A percentile compares a stretch with the other conserved stretches of the same genome.
Evolutionary conservation across 305 asterid species (phyloP).

Genomic region (Plantago lanceolata): DNA sequence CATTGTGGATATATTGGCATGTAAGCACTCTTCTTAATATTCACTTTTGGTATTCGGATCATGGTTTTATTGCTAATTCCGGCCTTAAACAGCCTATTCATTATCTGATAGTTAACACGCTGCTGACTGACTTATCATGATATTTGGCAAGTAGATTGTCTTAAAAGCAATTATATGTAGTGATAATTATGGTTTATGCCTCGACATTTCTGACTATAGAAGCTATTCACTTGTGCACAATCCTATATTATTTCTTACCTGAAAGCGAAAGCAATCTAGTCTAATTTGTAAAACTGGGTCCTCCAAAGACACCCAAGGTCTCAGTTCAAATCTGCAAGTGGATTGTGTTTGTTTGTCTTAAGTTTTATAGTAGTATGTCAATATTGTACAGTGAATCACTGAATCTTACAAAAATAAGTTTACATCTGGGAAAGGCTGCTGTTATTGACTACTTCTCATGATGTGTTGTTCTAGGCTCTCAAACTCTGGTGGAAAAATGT

Average conservation of each 20-base stretch:
- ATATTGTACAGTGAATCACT: not conserved
- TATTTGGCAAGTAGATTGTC: too few relatives aligned
- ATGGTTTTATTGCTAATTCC: not conserved
- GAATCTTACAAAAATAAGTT: too few relatives aligned
- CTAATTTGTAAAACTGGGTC: too few relatives aligned
- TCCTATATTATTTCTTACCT: not conserved
- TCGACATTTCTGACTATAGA: not conserved
- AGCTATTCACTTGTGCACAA: not conserved
- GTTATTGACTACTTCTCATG: slow-evolving; percentile 8
- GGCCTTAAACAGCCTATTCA: too few relatives aligned
- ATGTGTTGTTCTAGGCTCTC: slow-evolving; percentile 49
- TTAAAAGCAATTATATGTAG: too few relatives aligned
- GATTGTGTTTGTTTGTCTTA: too few relatives aligned
- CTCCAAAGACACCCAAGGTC: too few relatives aligned
- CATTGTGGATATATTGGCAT: slow-evolving; percentile 92
- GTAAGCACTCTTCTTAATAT: slow-evolving; percentile 36
- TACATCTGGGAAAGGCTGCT: not conserved
- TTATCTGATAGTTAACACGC: too few relatives aligned
- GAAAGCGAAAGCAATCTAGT: too few relatives aligned
- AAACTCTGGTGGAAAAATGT: slow-evolving; percentile 90
- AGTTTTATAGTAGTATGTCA: not conserved
- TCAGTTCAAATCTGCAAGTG: too few relatives aligned
- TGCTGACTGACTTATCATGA: too few relatives aligned
- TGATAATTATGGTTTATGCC: not conserved
- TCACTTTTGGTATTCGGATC: slow-evolving; percentile 6